Conservation (phyloP, 148 eudicot genomes). For the Pharnaceum exiguum region DNA sequence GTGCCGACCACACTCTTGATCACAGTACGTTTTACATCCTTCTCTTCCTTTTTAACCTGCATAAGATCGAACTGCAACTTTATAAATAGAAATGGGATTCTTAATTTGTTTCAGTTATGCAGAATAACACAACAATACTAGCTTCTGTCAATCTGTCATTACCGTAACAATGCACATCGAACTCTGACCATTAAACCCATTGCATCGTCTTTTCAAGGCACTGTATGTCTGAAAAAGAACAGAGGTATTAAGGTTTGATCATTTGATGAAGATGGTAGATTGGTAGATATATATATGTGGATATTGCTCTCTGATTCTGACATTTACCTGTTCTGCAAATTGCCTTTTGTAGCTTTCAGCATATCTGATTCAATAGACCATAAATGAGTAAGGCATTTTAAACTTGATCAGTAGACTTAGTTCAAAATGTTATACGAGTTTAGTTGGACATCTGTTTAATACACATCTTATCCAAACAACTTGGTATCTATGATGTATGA, state of each 20-base stretch:
- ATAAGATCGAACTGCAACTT: background rate
- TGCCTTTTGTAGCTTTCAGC: slow-evolving; percentile 57
- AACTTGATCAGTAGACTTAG: no score
- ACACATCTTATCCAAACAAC: no score
- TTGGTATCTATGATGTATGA: no score
- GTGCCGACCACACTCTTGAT: slow-evolving; percentile 81
- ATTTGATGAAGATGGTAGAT: background rate
- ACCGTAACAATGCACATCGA: slow-evolving; percentile 65
- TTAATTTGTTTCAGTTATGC: background rate
- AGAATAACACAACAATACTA: background rate
- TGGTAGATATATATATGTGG: background rate
- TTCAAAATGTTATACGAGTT: no score
- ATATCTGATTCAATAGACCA: slow-evolving; percentile 43
- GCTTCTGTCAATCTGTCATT: no score
- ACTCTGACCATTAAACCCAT: slow-evolving; percentile 34
- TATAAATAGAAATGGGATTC: background rate
- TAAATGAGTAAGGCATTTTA: no score
- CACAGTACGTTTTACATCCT: slow-evolving; percentile 33
- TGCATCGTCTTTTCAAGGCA: slow-evolving; percentile 56
- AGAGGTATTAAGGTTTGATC: background rate
- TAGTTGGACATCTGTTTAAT: no score
- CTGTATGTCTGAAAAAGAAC: slow-evolving; percentile 42
- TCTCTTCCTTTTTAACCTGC: slow-evolving; percentile 64
- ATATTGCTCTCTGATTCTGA: background rate
- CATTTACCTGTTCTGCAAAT: slow-evolving; percentile 67